Percentiles rank a stretch among this genome's conserved stretches.
Evolutionary conservation across 805 yeast genomes (phyloP).

Genomic region (Kuraishia piskuri): DNA sequence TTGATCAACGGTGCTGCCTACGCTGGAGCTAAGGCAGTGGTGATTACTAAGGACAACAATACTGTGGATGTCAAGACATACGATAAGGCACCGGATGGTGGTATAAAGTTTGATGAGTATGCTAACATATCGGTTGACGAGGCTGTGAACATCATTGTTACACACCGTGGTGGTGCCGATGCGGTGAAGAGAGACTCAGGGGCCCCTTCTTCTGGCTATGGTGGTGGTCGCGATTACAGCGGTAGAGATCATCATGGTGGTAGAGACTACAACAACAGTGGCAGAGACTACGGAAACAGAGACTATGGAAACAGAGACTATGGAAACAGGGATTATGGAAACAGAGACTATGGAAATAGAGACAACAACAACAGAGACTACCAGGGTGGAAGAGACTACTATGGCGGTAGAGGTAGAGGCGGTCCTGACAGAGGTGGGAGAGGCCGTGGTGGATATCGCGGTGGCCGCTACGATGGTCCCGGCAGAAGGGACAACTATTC

Average conservation of each 20-base stretch:
- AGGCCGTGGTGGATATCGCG: neutral
- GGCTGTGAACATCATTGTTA: slow-evolving; percentile 46
- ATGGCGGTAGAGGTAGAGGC: neutral
- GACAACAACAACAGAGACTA: neutral
- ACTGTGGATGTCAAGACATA: slow-evolving; percentile 66
- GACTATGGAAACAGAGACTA: slow-evolving; percentile 5
- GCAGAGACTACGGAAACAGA: slow-evolving; percentile 3
- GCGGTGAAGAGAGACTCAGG: slow-evolving; percentile 26
- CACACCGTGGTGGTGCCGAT: slow-evolving; percentile 7
- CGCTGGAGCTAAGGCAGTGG: slow-evolving; percentile 66
- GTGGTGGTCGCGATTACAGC: slow-evolving; percentile 5
- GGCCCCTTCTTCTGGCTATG: slow-evolving; percentile 9
- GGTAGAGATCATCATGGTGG: slow-evolving; percentile 5
- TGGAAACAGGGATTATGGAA: slow-evolving; percentile 1
- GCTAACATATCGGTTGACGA: slow-evolving; percentile 56
- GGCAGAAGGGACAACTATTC: neutral
- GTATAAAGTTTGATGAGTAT: slow-evolving; percentile 78
- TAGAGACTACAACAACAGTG: slow-evolving; percentile 6
- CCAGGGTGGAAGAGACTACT: neutral
- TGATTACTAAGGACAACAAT: slow-evolving; percentile 48
- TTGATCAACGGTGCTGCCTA: slow-evolving; percentile 70
- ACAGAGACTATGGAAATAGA: slow-evolving; percentile 2
- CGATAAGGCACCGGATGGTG: slow-evolving; percentile 59
- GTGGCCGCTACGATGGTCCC: neutral
- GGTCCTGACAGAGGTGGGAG: neutral